Evolutionary conservation across 2,329 filamentous ascomycete species (phyloP), one percentile per base, ranked within the genome.

Genomic region (Trichoderma cornu-damae): DNA sequence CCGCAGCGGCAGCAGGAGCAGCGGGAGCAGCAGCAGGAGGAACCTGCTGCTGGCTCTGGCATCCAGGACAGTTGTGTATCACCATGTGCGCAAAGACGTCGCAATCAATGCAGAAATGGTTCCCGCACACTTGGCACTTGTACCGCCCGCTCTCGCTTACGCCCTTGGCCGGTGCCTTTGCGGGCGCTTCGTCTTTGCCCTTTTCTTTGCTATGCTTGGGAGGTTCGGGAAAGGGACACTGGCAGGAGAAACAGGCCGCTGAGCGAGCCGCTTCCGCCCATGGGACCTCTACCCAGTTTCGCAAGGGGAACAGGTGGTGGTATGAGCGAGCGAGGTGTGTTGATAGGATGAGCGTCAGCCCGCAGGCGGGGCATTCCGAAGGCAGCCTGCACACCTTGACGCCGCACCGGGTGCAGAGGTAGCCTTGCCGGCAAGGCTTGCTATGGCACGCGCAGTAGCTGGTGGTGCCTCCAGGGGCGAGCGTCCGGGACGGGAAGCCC

Each of bases 101-200:
- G 71, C 94, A 99, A 70, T 99, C 94, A 63, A 99, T 95, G 77
- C 94, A 99, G 70, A 97, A 99, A 73, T 97, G 93, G 59, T 89
- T 86, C 3, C 81, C 74, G 72, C 94, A 99, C n/a, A 87, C 85
- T 64, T 87, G 83, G 70, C 94, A 99, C 59, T 89, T 89, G 69
- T 99, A 99, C 51, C 94, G 78, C 47, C 88, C 86, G 68, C 88
- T 94, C 75, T 95, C 90, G 69, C 89, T 93, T 42, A 92, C 86
- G 1, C 87, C 86, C 66, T 84, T 87, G 16, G 70, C 63, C 11
- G 62, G 61, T 50, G 66, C 62, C 35, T 64, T 66, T n/a, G 58
- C 47, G 3, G 58, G 34, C 22, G 57, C 48, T 3, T 63, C 62
- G n/a, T 67, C 63, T 26, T 63, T 69, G 5, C 42, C 43, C 20